These are phyloP conservation scores for Mucor ambiguus DNA, from an alignment of 371 early-diverging fungal genomes.

Conservation along the genomic window DNA sequence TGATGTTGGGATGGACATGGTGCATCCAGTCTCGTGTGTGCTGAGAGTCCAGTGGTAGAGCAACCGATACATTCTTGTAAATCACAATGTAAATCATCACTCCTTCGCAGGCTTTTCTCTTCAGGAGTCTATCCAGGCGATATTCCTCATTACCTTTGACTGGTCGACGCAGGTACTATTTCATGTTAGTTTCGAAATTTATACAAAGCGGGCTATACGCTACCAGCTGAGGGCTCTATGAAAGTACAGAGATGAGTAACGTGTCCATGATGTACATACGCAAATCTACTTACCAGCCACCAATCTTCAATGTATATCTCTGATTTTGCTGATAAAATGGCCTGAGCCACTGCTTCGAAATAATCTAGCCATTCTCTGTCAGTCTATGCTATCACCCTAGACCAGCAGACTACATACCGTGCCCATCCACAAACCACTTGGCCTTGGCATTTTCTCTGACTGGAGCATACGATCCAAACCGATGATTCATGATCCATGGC, in stretches of 20 bases:
- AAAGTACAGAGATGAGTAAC: background rate
- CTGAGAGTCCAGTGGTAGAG: conserved; percentile 79
- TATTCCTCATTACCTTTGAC: conserved; percentile 72
- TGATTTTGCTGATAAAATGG: conserved; percentile 75
- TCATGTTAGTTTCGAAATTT: background rate
- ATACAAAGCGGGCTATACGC: background rate
- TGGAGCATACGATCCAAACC: conserved; percentile 82
- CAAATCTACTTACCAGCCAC: conserved; percentile 64
- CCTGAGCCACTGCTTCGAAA: conserved; percentile 77
- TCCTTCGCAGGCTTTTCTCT: conserved; percentile 84
- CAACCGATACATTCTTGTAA: conserved; percentile 83
- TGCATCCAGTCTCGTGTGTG: conserved; percentile 81
- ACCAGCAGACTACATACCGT: conserved; percentile 27
- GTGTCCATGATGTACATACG: background rate
- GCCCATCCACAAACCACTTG: conserved; percentile 83
- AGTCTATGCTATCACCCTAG: background rate
- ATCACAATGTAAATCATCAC: conserved; percentile 88
- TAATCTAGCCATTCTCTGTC: conserved; percentile 53
- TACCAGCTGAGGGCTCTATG: conserved; percentile 71
- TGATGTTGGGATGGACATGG: conserved; percentile 76
- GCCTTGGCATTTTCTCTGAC: conserved; percentile 65
- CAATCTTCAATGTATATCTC: conserved; percentile 90
- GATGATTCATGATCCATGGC: conserved; percentile 70
- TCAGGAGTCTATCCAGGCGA: conserved; percentile 81
- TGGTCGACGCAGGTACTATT: conserved; percentile 79